Base-by-base conservation (phyloP, 2,329 filamentous ascomycete species). In the Parascedosporium putredinis region DNA sequence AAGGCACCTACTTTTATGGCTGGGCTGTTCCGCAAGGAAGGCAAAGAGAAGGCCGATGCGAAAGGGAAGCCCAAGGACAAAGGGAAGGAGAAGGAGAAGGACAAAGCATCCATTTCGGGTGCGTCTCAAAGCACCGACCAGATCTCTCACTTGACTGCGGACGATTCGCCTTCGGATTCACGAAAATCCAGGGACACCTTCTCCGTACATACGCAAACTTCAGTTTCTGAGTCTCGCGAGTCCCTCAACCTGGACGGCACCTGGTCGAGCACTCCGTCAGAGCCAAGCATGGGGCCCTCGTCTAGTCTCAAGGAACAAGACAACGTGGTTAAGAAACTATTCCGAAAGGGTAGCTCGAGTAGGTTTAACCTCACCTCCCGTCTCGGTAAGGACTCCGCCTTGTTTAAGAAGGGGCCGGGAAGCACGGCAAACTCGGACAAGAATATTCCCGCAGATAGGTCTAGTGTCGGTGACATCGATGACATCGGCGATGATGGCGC, bases 1-100 rank as follows among this genome's bases (percentile, higher is more conserved):
- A 79, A 87, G 5, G 93, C 91, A 0, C 90, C 90, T 7, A 87
- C 85, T 1, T 97, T 97, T 62, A 91, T 85, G 66, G 83, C 76
- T 8, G 76, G 82, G 33, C 79, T 93, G 52, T 78, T 81, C 57
- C 71, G 74, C 14, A 66, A 57, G 53, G 64, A 68, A 3, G 56
- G 55, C n/a, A 56, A 51, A 40, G 57, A 59, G 7, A 58, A 51
- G 36, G 50, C 47, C 24, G 31, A 56, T 36, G 66, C 66, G 50
- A 70, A 60, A 51, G 47, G 50, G 24, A 67, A 60, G 38, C 59
- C 62, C 18, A 65, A 62, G 53, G 55, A 59, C 20, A 72, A 68
- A 55, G 60, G 45, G 52, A 64, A 45, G 49, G 61, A 61, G n/a
- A 69, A 66, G 52, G 65, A 66, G 31, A 69, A 66, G 52, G 65